Evolutionary conservation across 2,329 filamentous ascomycete species (phyloP), one percentile per base, ranked within the genome.

Genomic region (Didymosphaeria variabile): DNA sequence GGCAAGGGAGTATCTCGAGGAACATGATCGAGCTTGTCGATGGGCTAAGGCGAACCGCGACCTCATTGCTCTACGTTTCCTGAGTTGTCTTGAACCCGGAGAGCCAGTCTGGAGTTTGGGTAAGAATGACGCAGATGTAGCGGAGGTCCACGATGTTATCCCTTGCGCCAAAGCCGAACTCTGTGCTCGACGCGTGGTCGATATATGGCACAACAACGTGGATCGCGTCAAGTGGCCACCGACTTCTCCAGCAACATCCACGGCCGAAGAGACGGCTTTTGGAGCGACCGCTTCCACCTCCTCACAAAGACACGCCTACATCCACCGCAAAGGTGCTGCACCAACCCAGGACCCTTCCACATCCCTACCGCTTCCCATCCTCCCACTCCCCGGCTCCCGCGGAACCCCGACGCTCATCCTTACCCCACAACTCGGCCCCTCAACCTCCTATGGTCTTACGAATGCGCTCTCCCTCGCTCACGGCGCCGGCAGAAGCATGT

Each of bases 251-350:
- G 38, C 57, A 13, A 42, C 59, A 17, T 40, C 54, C 12, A 15
- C 46, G 5, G 31, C 50, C 10, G 55, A 59, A 10, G 51, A 51
- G 5, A 47, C 23, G 21, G 26, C n/a, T n/a, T 17, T n/a, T n/a
- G 7, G 6, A n/a, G 5, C 45, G 23, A 9, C 23, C 15, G 15
- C 15, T 47, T 21, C 23, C 45, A n/a, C 23, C n/a, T 31, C 45
- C 15, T n/a, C 45, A 17, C 5, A 3, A 9, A 21, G 1, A 5
- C 23, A 47, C 45, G 23, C 23, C 15, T 79, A 74, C 54, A 69
- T 80, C 55, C 77, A 79, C 53, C 73, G 77, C 56, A 79, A 80
- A 72, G 78, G 78, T 23, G 77, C 76, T 19, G 77, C 77, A 19
- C 76, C 77, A 0, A 72, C 73, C 0, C 68, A 72, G 49, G 47